These are phyloP conservation scores for Lactarius indigo DNA, from an alignment of 768 basidiomycete genomes.

Conservation along the genomic window DNA sequence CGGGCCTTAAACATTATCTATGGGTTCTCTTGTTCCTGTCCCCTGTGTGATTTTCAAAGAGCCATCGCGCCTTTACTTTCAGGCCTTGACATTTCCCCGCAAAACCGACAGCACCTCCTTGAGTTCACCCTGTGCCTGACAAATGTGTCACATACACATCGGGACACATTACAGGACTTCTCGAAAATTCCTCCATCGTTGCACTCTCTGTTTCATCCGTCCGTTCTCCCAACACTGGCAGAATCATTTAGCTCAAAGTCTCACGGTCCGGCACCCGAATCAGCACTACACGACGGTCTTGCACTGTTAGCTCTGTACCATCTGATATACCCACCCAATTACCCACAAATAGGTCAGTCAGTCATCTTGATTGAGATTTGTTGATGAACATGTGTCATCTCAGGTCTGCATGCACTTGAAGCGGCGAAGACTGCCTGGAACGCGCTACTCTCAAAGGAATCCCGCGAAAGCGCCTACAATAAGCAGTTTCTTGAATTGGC, in stretches of 20 bases:
- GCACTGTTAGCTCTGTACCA: constrained; percentile 63
- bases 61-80: constrained; percentile 36
- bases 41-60: constrained; percentile 49
- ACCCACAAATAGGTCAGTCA: constrained; percentile 74
- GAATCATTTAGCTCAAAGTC: constrained; percentile 65
- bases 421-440: constrained; percentile 80
- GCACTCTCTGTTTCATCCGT: constrained; percentile 48
- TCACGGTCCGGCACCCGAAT: constrained; percentile 56
- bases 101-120: constrained; percentile 37
- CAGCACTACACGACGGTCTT: constrained; percentile 52
- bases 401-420: constrained; percentile 75
- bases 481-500: neutral
- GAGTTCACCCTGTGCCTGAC: constrained; percentile 20
- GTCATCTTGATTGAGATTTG: neutral
- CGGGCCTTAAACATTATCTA: constrained; percentile 59
- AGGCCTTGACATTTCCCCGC: constrained; percentile 34
- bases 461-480: neutral
- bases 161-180: constrained; percentile 26
- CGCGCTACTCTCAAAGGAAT: constrained; percentile 37
- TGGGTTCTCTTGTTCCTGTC: constrained; percentile 63
- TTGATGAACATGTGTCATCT: neutral
- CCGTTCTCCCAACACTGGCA: constrained; percentile 54
- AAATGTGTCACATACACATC: constrained; percentile 10
- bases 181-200: constrained; percentile 42
- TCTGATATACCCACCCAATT: constrained; percentile 68